Evolutionary conservation across 2,329 filamentous ascomycete genomes (phyloP).

Genomic region (Phialemonium atrogriseum): DNA sequence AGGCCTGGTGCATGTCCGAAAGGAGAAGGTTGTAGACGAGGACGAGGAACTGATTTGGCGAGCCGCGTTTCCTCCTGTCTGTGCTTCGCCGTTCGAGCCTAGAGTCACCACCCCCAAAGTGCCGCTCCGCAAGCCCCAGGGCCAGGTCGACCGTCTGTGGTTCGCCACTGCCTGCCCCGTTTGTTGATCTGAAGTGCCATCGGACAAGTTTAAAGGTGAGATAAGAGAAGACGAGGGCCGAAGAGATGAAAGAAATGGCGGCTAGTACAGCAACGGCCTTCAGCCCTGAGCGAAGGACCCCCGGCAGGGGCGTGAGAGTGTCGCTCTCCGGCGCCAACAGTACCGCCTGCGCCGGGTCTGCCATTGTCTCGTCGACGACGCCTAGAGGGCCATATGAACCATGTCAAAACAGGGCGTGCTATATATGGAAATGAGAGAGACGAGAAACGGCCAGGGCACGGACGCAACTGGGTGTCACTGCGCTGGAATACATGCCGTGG

Average conservation of each 20-base stretch:
- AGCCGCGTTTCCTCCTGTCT: constrained; percentile 4
- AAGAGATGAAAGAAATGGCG: constrained; percentile 15
- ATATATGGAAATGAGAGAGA: too few relatives aligned
- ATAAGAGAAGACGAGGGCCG: constrained; percentile 13
- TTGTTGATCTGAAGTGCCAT: constrained; percentile 18
- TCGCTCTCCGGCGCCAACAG: constrained; percentile 9
- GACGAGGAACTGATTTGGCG: constrained; percentile 47
- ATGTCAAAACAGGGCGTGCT: too few relatives aligned
- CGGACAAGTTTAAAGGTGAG: constrained; percentile 19
- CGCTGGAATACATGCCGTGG: too few relatives aligned
- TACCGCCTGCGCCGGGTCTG: not conserved
- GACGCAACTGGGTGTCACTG: too few relatives aligned
- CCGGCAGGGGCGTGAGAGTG: constrained; percentile 13
- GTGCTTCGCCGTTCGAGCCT: constrained; percentile 1
- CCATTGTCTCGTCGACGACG: not conserved
- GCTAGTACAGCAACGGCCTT: constrained; percentile 14
- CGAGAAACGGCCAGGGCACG: too few relatives aligned
- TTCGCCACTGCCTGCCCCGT: too few relatives aligned
- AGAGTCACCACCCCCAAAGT: constrained; percentile 10
- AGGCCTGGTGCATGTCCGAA: constrained; percentile 49
- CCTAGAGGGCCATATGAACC: too few relatives aligned
- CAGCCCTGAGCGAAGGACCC: constrained; percentile 14
- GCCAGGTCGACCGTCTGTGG: constrained; percentile 13
- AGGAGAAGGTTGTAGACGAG: constrained; percentile 51
- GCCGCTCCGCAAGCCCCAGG: constrained; percentile 17